Conservation (phyloP, 2,329 filamentous ascomycete genomes). For the Colletotrichum salicis region DNA sequence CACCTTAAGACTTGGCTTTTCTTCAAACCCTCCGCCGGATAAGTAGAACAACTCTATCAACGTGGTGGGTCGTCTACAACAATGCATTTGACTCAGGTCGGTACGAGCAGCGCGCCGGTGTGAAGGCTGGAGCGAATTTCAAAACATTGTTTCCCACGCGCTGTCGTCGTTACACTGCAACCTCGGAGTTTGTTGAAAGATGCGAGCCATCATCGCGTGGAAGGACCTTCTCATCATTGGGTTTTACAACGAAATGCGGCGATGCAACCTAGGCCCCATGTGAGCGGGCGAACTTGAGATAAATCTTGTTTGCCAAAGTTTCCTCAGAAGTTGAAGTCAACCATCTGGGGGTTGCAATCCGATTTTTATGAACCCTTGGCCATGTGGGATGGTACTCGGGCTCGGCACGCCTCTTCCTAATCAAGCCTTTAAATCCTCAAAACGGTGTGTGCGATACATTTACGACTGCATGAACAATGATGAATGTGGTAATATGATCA, state of each 20-base stretch:
- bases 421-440: background rate
- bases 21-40: no score
- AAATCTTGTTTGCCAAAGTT: constrained; percentile 9
- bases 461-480: no score
- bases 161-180: background rate
- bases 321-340: constrained; percentile 1
- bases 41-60: no score
- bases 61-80: no score
- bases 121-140: background rate
- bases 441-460: background rate
- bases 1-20: no score
- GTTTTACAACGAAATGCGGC: background rate
- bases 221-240: background rate
- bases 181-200: background rate
- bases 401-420: background rate
- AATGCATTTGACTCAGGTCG: no score
- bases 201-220: background rate
- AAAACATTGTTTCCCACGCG: background rate
- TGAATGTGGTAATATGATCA: background rate
- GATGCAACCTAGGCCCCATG: background rate
- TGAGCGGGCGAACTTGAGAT: background rate
- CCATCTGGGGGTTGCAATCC: background rate
- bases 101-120: no score
- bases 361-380: background rate
- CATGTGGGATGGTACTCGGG: background rate